Evolutionary conservation across 2,329 filamentous ascomycete species (phyloP).

Genomic region (Xylaria polymorpha): DNA sequence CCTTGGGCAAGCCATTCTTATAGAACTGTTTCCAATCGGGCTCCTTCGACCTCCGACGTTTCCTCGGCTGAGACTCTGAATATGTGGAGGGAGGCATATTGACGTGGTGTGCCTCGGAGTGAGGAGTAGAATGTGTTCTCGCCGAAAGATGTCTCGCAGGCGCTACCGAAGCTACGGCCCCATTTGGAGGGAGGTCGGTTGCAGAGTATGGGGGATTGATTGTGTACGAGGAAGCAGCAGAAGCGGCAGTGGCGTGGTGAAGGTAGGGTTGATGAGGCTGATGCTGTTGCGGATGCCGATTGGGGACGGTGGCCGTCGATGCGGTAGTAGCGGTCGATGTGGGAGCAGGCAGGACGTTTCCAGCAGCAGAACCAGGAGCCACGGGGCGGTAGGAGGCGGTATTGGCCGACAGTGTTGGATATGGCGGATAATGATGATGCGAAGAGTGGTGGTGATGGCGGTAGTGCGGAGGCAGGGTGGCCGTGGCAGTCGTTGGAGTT

Average conservation of each 20-base stretch:
- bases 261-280: slow-evolving; percentile 15
- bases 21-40: slow-evolving; percentile 86
- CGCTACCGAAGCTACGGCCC: slow-evolving; percentile 51
- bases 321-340: slow-evolving; percentile 50
- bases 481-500: slow-evolving; percentile 81
- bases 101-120: slow-evolving; percentile 50
- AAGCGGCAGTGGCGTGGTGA: slow-evolving; percentile 5
- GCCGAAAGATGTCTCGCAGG: slow-evolving; percentile 49
- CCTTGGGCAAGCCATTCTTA: slow-evolving; percentile 83
- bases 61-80: slow-evolving; percentile 54
- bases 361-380: slow-evolving; percentile 25
- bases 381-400: slow-evolving; percentile 58
- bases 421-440: slow-evolving; percentile 64
- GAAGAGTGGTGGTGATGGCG: slow-evolving; percentile 69
- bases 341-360: slow-evolving; percentile 54
- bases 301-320: slow-evolving; percentile 49
- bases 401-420: slow-evolving; percentile 43
- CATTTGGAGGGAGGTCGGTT: slow-evolving; percentile 51
- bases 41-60: slow-evolving; percentile 69
- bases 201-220: slow-evolving; percentile 42
- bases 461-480: slow-evolving; percentile 75
- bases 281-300: slow-evolving; percentile 48
- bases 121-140: slow-evolving; percentile 51
- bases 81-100: slow-evolving; percentile 53
- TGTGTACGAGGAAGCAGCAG: slow-evolving; percentile 49